These are phyloP conservation scores for Russula brevipes DNA, from an alignment of 768 basidiomycete genomes.

Conservation along the genomic window DNA sequence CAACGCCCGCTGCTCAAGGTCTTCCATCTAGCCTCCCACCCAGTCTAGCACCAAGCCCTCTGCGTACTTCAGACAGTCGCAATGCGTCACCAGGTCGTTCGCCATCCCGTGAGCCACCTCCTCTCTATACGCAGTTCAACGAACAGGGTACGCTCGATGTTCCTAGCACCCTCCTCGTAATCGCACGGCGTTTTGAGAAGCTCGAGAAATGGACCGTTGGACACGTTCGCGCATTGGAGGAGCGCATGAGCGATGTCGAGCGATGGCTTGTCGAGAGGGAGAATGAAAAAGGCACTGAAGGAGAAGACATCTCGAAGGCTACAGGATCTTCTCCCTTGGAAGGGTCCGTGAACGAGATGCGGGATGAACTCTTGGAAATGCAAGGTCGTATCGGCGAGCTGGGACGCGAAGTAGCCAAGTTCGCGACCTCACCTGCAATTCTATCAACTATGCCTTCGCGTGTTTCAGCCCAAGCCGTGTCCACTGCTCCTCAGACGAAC, in stretches of 20 bases:
- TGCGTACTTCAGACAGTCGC: slow-evolving; percentile 44
- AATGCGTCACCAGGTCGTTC: slow-evolving; percentile 46
- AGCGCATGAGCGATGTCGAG: slow-evolving; percentile 89
- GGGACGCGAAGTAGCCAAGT: slow-evolving; percentile 74
- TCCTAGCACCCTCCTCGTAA: slow-evolving; percentile 63
- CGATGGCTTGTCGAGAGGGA: slow-evolving; percentile 85
- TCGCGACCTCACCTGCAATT: slow-evolving; percentile 51
- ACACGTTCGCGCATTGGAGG: slow-evolving; percentile 84
- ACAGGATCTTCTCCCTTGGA: slow-evolving; percentile 30
- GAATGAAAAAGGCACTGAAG: slow-evolving; percentile 47
- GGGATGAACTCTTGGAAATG: slow-evolving; percentile 66
- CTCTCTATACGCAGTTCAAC: slow-evolving; percentile 73
- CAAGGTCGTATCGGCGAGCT: slow-evolving; percentile 70
- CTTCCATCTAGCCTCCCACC: slow-evolving; percentile 43
- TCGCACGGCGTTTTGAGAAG: slow-evolving; percentile 82
- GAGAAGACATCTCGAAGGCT: slow-evolving; percentile 18
- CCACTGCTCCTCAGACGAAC: slow-evolving; percentile 42
- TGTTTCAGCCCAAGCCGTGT: slow-evolving; percentile 41
- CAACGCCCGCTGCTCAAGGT: slow-evolving; percentile 53
- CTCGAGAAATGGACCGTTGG: slow-evolving; percentile 87
- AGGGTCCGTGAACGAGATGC: slow-evolving; percentile 48
- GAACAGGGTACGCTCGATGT: slow-evolving; percentile 68
- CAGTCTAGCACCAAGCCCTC: slow-evolving; percentile 61
- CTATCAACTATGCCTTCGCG: slow-evolving; percentile 49
- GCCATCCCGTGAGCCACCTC: slow-evolving; percentile 56